These are phyloP conservation scores for Bondarzewia mesenterica DNA, from an alignment of 1,284 basidiomycete genomes.

Conservation along the genomic window DNA sequence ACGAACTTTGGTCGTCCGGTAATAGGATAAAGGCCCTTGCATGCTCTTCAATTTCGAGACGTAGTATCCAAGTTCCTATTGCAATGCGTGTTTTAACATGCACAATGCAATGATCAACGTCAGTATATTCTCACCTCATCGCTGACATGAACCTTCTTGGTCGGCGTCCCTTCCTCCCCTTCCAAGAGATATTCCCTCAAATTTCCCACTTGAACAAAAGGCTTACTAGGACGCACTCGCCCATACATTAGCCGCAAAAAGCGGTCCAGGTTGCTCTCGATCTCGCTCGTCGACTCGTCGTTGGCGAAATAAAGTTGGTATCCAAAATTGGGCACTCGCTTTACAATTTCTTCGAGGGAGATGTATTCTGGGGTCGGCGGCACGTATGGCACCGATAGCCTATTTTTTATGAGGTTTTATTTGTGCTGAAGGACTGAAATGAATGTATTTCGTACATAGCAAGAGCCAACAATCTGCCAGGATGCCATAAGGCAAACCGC, in stretches of 20 bases:
- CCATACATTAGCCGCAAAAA: constrained; percentile 12
- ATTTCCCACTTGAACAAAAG: constrained; percentile 1
- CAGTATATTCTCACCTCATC: constrained; percentile 1
- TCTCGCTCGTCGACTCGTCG: constrained; percentile 36
- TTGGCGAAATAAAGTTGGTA: constrained; percentile 61
- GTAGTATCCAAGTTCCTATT: constrained; percentile 48
- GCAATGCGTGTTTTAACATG: not conserved
- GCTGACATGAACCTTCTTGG: not conserved
- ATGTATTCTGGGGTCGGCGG: constrained; percentile 44
- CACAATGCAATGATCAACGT: not conserved
- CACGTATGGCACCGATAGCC: constrained; percentile 53
- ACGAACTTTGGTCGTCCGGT: constrained; percentile 47
- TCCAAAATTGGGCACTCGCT: constrained; percentile 43
- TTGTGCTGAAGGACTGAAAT: not conserved
- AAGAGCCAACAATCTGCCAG: constrained; percentile 46
- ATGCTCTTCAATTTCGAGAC: constrained; percentile 39
- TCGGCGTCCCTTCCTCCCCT: not conserved
- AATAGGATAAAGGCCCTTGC: constrained; percentile 64
- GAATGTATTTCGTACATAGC: constrained; percentile 38
- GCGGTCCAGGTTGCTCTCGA: constrained; percentile 33
- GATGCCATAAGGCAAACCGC: constrained; percentile 62
- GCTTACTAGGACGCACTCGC: not conserved
- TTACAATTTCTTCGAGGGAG: constrained; percentile 40
- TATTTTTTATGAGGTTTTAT: constrained; percentile 17
- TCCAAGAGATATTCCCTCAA: constrained; percentile 4